These are phyloP conservation scores for Taphrina flavorubra DNA, from an alignment of 1,139 yeast species.

Conservation along the genomic window DNA sequence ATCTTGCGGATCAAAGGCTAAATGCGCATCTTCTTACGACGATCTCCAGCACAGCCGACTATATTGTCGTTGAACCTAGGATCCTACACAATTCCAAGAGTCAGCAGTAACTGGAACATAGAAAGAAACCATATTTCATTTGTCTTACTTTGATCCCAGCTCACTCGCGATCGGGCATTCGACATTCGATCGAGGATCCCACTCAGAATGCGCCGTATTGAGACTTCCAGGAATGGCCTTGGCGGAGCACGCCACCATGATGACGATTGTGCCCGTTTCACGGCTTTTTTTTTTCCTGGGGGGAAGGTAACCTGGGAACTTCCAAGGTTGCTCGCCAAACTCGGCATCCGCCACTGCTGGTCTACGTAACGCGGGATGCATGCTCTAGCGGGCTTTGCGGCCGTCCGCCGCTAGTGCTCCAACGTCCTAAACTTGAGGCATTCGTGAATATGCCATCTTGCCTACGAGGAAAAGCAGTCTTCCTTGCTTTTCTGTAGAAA, in stretches of 20 bases:
- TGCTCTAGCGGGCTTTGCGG: not conserved
- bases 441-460: too few relatives aligned
- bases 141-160: not conserved
- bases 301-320: not conserved
- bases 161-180: too few relatives aligned
- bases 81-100: too few relatives aligned
- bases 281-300: constrained; percentile 7
- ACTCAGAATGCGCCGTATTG: not conserved
- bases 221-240: constrained; percentile 14
- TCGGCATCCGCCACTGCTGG: not conserved
- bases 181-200: too few relatives aligned
- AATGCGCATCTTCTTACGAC: not conserved
- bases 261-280: not conserved
- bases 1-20: not conserved
- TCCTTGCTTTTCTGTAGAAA: too few relatives aligned
- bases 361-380: not conserved
- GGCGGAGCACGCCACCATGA: constrained; percentile 18
- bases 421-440: too few relatives aligned
- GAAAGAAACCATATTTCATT: not conserved
- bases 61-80: too few relatives aligned
- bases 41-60: too few relatives aligned
- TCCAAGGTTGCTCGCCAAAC: too few relatives aligned
- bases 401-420: too few relatives aligned
- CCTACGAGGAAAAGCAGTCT: too few relatives aligned
- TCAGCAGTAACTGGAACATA: too few relatives aligned